Base-by-base conservation (phyloP, 2,329 filamentous ascomycete species). In the Trichoderma sp. region DNA sequence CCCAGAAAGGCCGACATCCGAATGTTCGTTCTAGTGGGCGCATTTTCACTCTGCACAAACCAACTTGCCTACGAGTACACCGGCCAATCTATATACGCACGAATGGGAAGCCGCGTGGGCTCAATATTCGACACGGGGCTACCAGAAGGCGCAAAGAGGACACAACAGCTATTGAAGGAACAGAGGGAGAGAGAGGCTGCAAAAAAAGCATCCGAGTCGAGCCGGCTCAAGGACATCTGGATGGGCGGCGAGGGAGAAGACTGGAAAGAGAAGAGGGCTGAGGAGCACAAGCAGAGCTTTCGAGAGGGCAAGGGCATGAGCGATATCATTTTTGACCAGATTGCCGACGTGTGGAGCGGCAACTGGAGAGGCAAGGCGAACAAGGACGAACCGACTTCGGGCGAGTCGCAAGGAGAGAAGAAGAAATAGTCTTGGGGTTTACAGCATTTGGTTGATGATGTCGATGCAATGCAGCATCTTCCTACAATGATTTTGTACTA, bases 31-130 rank as follows among this genome's bases (percentile, higher is more conserved):
- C 87, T 91, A 68, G 85, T 85, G 75, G 84, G 84, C 75, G 85
- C 86, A 75, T 86, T 88, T 78, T 87, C 89, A 35, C 86, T 89
- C 78, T 87, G 87, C 74, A 87, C 88, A 75, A 89, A 89, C 81
- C 88, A 89, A 82, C 87, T 91, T 56, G 85, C 85, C 66, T 86
- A 87, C 82, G 89, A 90, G 82, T 91, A 88, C 83, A 90, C 86
- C 16, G 89, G 89, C 68, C 84, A 85, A 67, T 89, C 88, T 33
- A 85, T 91, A 76, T 83, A 85, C 79, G 79, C 83, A 77, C 88
- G 89, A 9, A 85, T 89, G 77, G 82, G 81, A 75, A 82, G 79
- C 77, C 87, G 88, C 72, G 79, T 86, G 77, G 79, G 79, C 31
- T 85, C 84, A 18, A 83, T 91, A 60, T 82, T 90, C 59, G 86